phyloP scores from a whole-genome alignment of 805 yeast genomes.

The Wickerhamomyces silvicola region DNA sequence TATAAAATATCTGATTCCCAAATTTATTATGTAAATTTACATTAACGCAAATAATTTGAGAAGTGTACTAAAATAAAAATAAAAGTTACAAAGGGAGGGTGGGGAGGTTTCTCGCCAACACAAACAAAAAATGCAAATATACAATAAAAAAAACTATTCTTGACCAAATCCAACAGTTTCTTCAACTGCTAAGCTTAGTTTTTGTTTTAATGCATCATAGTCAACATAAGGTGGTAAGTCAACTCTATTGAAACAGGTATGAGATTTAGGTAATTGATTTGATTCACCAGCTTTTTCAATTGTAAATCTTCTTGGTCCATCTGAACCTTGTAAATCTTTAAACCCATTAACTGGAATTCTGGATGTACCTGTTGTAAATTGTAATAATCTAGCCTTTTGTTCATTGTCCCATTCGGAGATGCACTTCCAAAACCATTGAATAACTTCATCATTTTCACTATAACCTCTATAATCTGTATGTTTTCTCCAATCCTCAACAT shows the following conservation, averaged over 20 bases:
- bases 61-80: no score
- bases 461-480: constrained; percentile 98
- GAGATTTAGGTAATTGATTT: constrained; percentile 91
- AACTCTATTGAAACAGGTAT: constrained; percentile 97
- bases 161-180: constrained; percentile 99
- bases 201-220: constrained; percentile 78
- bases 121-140: not conserved
- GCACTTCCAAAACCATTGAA: constrained; percentile 98
- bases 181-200: constrained; percentile 92
- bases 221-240: constrained; percentile 92
- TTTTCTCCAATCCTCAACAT: constrained; percentile 97
- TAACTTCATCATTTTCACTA: constrained; percentile 91
- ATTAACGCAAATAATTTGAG: no score
- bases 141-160: constrained; percentile 41
- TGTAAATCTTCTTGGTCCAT: constrained; percentile 98
- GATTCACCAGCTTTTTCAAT: constrained; percentile 97
- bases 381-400: constrained; percentile 90
- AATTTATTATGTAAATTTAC: no score
- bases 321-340: constrained; percentile 97
- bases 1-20: no score
- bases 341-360: constrained; percentile 99
- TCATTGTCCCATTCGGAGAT: constrained; percentile 92
- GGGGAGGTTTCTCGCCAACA: no score
- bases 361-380: constrained; percentile 98
- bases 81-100: no score